Evolutionary conservation across 2,329 filamentous ascomycete species (phyloP).

Genomic region (Fusarium virguliforme): DNA sequence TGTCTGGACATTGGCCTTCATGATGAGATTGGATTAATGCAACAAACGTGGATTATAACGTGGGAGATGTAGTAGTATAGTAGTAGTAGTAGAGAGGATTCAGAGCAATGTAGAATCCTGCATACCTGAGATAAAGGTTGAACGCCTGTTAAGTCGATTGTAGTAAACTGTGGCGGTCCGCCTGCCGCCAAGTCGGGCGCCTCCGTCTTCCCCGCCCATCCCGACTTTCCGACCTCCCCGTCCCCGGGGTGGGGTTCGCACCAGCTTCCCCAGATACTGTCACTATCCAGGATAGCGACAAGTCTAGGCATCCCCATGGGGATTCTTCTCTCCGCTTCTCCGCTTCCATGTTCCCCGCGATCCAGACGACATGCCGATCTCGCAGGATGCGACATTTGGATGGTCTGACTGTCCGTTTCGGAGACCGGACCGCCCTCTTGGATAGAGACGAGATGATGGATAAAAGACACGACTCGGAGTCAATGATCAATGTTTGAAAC

Average conservation of each 20-base stretch:
- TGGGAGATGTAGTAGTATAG: neutral
- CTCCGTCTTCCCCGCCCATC: neutral
- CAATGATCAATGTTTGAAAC: slow-evolving; percentile 3
- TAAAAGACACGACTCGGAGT: slow-evolving; percentile 10
- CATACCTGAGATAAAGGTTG: neutral
- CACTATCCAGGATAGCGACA: neutral
- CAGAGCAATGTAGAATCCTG: neutral
- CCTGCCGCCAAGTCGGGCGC: neutral
- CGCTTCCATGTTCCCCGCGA: slow-evolving; percentile 5
- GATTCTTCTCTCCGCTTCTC: slow-evolving; percentile 9
- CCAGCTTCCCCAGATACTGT: slow-evolving; percentile 5
- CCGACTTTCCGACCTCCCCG: slow-evolving; percentile 12
- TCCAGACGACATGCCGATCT: neutral
- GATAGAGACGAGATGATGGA: neutral
- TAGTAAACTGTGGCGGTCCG: neutral
- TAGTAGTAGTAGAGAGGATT: neutral
- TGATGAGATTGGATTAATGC: slow-evolving; percentile 5
- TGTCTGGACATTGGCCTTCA: slow-evolving; percentile 1
- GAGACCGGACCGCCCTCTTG: slow-evolving; percentile 7
- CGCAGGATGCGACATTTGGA: neutral
- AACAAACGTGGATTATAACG: neutral
- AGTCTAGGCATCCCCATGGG: neutral
- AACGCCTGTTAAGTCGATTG: slow-evolving; percentile 5
- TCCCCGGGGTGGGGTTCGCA: neutral
- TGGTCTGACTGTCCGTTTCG: neutral